These are phyloP conservation scores for Dothistroma septosporum DNA, from an alignment of 2,329 filamentous ascomycete genomes.

Conservation along the genomic window DNA sequence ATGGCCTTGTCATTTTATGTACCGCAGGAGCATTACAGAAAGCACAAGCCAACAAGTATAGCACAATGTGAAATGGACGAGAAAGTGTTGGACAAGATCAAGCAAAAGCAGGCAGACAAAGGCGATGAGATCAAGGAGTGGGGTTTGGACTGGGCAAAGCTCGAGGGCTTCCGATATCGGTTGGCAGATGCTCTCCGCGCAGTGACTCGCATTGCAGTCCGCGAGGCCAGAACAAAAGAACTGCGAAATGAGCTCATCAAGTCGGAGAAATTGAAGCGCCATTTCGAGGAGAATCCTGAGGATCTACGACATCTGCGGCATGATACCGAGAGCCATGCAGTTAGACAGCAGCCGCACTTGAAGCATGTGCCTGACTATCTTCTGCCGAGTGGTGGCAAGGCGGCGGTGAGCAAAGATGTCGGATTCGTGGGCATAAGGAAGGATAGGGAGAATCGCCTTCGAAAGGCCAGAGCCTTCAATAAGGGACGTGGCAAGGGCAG, in stretches of 20 bases:
- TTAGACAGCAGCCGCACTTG: constrained; percentile 80
- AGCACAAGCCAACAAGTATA: constrained; percentile 82
- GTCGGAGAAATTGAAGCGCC: constrained; percentile 86
- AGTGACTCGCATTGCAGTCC: constrained; percentile 83
- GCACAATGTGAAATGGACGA: constrained; percentile 77
- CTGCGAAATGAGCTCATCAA: constrained; percentile 85
- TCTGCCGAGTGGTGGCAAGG: constrained; percentile 68
- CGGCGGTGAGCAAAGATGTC: constrained; percentile 60
- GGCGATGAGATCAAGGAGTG: constrained; percentile 84
- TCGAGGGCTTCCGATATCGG: constrained; percentile 91
- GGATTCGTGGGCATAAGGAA: constrained; percentile 69
- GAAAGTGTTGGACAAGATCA: constrained; percentile 73
- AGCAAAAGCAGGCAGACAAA: constrained; percentile 70
- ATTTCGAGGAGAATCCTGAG: constrained; percentile 95
- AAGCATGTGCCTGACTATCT: constrained; percentile 94
- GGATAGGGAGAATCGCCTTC: constrained; percentile 48
- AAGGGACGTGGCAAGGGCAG: constrained; percentile 48
- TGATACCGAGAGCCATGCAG: constrained; percentile 79
- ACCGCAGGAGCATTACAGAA: constrained; percentile 73
- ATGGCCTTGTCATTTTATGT: constrained; percentile 96
- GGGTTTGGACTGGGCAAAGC: constrained; percentile 88
- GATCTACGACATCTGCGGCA: constrained; percentile 85
- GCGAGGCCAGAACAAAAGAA: constrained; percentile 84
- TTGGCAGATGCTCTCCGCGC: constrained; percentile 88
- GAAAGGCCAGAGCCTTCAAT: constrained; percentile 41